Percentiles rank a stretch among this genome's conserved stretches.
phyloP scores from a whole-genome alignment of 2,329 filamentous ascomycete species.

The Colletotrichum gloeosporioides region DNA sequence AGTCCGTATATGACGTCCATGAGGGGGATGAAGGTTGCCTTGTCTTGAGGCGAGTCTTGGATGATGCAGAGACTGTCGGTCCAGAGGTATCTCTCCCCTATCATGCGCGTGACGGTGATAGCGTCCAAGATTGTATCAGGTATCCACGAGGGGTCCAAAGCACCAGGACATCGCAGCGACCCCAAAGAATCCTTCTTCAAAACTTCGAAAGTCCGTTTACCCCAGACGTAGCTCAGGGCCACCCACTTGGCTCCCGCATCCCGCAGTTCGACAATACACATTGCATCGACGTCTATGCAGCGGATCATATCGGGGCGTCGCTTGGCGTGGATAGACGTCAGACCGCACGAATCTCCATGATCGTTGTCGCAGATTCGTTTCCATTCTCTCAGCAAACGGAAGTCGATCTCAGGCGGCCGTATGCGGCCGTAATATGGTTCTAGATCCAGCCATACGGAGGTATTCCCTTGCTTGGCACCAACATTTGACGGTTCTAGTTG shows the following conservation, averaged over 20 bases:
- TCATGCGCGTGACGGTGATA: not conserved
- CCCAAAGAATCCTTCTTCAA: not conserved
- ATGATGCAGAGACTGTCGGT: not conserved
- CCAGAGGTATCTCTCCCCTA: not conserved
- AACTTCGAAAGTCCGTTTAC: not conserved
- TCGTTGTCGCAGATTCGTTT: not conserved
- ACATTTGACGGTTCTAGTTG: not conserved
- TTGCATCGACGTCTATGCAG: not conserved
- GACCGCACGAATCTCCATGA: not conserved
- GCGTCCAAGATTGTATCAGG: not conserved
- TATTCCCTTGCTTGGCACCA: fast-evolving
- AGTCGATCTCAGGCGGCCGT: fast-evolving
- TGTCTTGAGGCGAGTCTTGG: not conserved
- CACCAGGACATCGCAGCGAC: not conserved
- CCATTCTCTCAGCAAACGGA: not conserved
- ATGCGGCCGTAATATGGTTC: not conserved
- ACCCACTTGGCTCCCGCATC: not conserved
- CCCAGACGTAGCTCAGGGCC: not conserved
- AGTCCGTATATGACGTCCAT: not conserved
- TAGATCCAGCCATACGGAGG: not conserved
- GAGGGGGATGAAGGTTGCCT: not conserved
- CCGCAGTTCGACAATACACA: not conserved
- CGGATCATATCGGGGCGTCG: not conserved
- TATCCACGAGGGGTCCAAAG: not conserved
- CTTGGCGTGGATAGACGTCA: not conserved